These are phyloP conservation scores for Zymoseptoria brevis DNA, from an alignment of 2,329 filamentous ascomycete species.

Conservation along the genomic window DNA sequence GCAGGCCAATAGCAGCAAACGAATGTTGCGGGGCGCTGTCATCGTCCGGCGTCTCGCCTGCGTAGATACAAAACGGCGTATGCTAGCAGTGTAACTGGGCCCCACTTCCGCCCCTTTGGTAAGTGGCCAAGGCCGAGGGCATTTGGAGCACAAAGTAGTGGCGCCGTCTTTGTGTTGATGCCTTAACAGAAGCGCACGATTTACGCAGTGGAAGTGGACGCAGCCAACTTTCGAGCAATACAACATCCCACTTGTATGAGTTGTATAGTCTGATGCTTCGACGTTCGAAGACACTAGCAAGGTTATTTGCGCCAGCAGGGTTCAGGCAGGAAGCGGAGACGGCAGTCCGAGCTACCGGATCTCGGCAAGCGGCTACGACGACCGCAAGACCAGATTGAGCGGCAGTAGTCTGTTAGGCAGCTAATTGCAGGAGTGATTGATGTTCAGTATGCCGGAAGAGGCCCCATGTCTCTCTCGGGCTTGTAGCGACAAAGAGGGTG, in stretches of 20 bases:
- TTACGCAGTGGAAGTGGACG: neutral
- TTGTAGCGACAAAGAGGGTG: neutral
- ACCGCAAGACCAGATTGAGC: neutral
- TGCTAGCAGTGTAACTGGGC: neutral
- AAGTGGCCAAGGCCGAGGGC: neutral
- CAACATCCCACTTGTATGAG: neutral
- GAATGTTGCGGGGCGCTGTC: neutral
- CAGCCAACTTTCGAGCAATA: neutral
- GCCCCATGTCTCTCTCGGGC: neutral
- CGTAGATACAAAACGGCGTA: neutral
- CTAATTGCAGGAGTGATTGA: neutral
- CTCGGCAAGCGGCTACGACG: neutral
- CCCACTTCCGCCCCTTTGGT: neutral
- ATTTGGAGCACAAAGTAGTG: too few species aligned
- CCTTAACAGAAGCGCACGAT: neutral
- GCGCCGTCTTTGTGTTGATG: neutral
- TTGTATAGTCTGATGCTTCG: neutral
- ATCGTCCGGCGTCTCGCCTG: neutral
- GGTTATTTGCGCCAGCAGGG: neutral
- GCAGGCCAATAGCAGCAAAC: neutral
- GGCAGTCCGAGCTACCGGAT: neutral
- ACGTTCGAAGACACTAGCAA: neutral
- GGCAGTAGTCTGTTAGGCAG: neutral
- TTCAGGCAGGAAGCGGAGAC: neutral
- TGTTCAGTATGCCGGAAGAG: neutral